Base-by-base conservation (phyloP, 495 filamentous ascomycete species). In the Lasiosphaeria ovina region DNA sequence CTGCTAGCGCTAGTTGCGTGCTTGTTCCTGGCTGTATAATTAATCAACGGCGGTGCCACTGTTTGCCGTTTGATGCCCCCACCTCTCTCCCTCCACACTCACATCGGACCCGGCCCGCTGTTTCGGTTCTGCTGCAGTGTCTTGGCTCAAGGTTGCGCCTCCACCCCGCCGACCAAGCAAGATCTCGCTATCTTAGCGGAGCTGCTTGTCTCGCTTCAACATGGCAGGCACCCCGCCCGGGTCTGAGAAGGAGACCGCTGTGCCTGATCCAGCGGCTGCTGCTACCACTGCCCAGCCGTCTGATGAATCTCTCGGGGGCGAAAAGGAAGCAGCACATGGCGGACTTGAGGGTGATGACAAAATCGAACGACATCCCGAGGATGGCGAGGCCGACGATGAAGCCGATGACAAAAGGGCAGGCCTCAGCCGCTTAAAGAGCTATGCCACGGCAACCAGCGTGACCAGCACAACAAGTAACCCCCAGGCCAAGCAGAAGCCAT, bases 401-500 rank as follows among this genome's bases (percentile, higher is more conserved):
- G 44, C 60, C 24, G 63, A 6, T 16, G 58, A 60, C n/a, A 56
- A 59, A 62, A 65, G 66, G 14, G 48, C 58, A 38, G 61, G 77
- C 57, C 58, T 82, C 58, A 69, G 71, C 57, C 79, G 73, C 52
- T 70, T 72, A 35, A 72, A 70, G 50, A 83, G 74, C 57, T 67
- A 71, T 67, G 74, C 72, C 17, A 81, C 81, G 17, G 77, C 77
- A 6, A 70, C 72, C 33, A 82, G 76, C 64, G 72, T 71, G 1
- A 55, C 69, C 49, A 77, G 53, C 54, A 51, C 70, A 36, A 65
- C 62, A 16, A 69, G 67, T n/a, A 63, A 51, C n/a, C 63, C 62
- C 56, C 57, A 70, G 36, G 66, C 64, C 35, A 54, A 70, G 38
- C 77, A 79, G 62, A 82, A 79, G 61, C 80, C 78, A 65, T 88